phyloP scores from a whole-genome alignment of 2,329 filamentous ascomycete species.

The Hymenoscyphus linearis region DNA sequence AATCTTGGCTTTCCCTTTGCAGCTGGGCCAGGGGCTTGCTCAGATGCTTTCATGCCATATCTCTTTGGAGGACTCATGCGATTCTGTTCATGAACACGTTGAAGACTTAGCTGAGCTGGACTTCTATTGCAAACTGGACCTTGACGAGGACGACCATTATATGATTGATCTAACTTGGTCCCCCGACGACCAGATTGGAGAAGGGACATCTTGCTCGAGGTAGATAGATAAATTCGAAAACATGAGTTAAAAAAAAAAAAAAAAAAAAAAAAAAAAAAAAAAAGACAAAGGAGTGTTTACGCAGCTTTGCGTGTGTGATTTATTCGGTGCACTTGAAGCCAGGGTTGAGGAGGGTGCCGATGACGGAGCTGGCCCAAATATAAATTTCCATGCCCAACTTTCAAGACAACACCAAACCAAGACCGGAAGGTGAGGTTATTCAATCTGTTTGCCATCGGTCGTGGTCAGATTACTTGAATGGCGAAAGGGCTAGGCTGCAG shows the following conservation, averaged over 20 bases:
- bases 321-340: not conserved
- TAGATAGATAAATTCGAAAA: constrained; percentile 5
- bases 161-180: constrained; percentile 25
- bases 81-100: constrained; percentile 59
- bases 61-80: constrained; percentile 45
- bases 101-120: constrained; percentile 58
- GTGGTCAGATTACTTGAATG: constrained; percentile 4
- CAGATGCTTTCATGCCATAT: constrained; percentile 40
- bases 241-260: not conserved
- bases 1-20: constrained; percentile 71
- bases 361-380: not conserved
- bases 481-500: constrained; percentile 18
- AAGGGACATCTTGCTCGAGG: constrained; percentile 21
- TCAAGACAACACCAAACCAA: constrained; percentile 1
- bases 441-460: not conserved
- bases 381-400: constrained; percentile 1
- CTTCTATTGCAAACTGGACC: constrained; percentile 40
- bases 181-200: constrained; percentile 29
- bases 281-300: constrained; percentile 1
- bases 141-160: constrained; percentile 31
- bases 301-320: constrained; percentile 23
- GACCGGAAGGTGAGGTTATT: not conserved
- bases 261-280: constrained; percentile 1
- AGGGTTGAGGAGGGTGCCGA: not conserved
- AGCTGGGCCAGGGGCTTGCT: constrained; percentile 41